Evolutionary conservation across 257 asterid species (phyloP), one percentile per base, ranked within the genome.

Genomic region (Salvia hispanica): DNA sequence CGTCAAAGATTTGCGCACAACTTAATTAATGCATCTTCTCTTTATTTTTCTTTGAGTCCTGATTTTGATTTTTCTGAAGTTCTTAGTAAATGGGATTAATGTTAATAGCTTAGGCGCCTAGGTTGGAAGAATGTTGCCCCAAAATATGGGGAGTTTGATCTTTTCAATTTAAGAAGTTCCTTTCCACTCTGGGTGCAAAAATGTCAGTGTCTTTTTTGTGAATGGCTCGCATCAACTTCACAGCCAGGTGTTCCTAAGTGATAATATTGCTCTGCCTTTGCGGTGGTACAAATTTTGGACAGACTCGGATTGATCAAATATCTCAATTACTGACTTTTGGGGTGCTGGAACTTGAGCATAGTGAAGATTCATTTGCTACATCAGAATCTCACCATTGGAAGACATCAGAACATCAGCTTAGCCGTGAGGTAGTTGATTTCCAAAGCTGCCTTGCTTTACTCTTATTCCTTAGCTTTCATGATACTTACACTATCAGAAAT

Each of bases 251-350:
- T 84, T 74, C 66, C 74, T 82, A 73, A 81, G 85, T 89, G 94
- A 85, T 87, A 83, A 81, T 84, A 86, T 85, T 79, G 77, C 84
- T 77, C 86, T 78, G 75, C 85, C 75, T 82, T 77, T 88, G 67
- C 85, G 89, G 80, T 76, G 88, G 78, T 76, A 83, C 79, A 48
- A 78, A 82, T 83, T 86, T 92, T 92, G 90, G 83, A 80, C 97
- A 93, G 98, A 79, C 89, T 75, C 92, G 97, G 72, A 82, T 86
- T 55, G 84, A 80, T 71, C 98, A 93, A 86, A 90, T 93, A 70
- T 81, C 90, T 6, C 85, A 90, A 69, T 87, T 79, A 77, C 85
- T 90, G 64, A 76, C 86, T 68, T 67, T 74, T 51, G 89, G 91
- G 69, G 51, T 78, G 12, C 71, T 80, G 84, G 92, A 78, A 69